Evolutionary conservation across 2,329 filamentous ascomycete genomes (phyloP).

Genomic region (Cryphonectria nitschkei): DNA sequence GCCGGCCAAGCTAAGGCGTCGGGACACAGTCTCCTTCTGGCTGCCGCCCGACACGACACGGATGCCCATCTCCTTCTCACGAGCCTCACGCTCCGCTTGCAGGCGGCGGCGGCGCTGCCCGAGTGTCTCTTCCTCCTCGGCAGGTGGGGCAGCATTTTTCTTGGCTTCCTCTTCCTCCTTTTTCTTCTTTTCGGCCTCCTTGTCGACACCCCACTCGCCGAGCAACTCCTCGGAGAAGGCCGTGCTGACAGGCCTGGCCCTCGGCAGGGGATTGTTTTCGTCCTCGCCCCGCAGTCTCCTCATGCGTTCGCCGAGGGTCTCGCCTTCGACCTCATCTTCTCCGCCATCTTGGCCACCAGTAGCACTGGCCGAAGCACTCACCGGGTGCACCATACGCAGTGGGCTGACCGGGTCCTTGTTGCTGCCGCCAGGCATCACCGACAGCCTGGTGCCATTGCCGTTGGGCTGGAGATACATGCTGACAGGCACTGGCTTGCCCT

Average conservation of each 20-base stretch:
- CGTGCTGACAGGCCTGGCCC: conserved; percentile 62
- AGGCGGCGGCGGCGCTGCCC: conserved; percentile 76
- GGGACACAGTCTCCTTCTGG: conserved; percentile 38
- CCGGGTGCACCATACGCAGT: background rate
- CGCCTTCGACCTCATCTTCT: conserved; percentile 59
- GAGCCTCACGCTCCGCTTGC: conserved; percentile 70
- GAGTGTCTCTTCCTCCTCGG: conserved; percentile 73
- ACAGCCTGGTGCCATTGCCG: conserved; percentile 25
- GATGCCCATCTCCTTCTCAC: conserved; percentile 56
- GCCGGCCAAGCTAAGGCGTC: conserved; percentile 62
- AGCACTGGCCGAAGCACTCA: conserved; percentile 29
- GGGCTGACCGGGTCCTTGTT: conserved; percentile 26
- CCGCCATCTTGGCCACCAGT: conserved; percentile 38
- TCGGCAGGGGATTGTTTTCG: conserved; percentile 51
- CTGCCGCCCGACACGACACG: conserved; percentile 35
- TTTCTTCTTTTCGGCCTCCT: conserved; percentile 43
- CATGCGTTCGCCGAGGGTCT: conserved; percentile 70
- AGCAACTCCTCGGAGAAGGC: conserved; percentile 73
- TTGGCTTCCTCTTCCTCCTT: conserved; percentile 39
- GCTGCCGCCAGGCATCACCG: conserved; percentile 19
- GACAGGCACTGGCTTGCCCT: conserved; percentile 56
- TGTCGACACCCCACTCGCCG: conserved; percentile 61
- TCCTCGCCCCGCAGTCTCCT: conserved; percentile 65
- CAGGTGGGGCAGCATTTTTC: conserved; percentile 33
- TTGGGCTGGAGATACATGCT: conserved; percentile 34